A percentile compares a stretch with the other conserved stretches of the same genome.
Evolutionary conservation across 306 rosid species (phyloP).

Genomic region (Sechiopsis laciniata): DNA sequence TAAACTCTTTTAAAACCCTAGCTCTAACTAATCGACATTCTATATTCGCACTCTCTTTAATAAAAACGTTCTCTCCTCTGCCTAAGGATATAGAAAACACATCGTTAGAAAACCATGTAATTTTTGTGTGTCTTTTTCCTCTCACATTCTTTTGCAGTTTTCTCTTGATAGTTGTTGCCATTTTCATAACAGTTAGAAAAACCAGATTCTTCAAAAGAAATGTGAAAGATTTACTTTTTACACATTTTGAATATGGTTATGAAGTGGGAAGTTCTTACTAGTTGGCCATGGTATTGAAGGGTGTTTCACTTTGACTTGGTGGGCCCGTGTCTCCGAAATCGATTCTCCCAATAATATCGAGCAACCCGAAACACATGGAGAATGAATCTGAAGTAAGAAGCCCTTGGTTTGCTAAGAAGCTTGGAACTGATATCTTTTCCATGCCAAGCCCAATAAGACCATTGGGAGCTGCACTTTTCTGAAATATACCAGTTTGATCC

Average conservation of each 20-base stretch:
- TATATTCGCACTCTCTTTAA: too few relatives aligned
- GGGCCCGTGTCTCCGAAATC: slow-evolving; percentile 71
- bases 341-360: slow-evolving; percentile 59
- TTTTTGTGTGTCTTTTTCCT: too few relatives aligned
- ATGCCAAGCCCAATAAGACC: slow-evolving; percentile 89
- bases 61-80: too few relatives aligned
- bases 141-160: too few relatives aligned
- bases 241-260: slow-evolving; percentile 13
- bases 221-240: slow-evolving; percentile 14
- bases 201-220: slow-evolving; percentile 14
- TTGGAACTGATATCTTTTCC: slow-evolving; percentile 59
- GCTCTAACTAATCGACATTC: too few relatives aligned
- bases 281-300: slow-evolving; percentile 37
- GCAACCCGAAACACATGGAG: slow-evolving; percentile 77
- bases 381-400: slow-evolving; percentile 58
- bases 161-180: too few relatives aligned
- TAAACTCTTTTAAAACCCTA: too few relatives aligned
- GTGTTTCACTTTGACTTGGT: slow-evolving; percentile 56
- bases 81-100: too few relatives aligned
- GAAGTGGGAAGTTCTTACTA: slow-evolving; percentile 43
- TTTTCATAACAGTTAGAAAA: not conserved
- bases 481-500: slow-evolving; percentile 67
- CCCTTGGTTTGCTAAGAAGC: slow-evolving; percentile 62
- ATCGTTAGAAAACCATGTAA: too few relatives aligned
- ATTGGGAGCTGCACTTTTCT: slow-evolving; percentile 65